Evolutionary conservation across 192 early-diverging fungal species (phyloP).

Genomic region (Backusella westeae): DNA sequence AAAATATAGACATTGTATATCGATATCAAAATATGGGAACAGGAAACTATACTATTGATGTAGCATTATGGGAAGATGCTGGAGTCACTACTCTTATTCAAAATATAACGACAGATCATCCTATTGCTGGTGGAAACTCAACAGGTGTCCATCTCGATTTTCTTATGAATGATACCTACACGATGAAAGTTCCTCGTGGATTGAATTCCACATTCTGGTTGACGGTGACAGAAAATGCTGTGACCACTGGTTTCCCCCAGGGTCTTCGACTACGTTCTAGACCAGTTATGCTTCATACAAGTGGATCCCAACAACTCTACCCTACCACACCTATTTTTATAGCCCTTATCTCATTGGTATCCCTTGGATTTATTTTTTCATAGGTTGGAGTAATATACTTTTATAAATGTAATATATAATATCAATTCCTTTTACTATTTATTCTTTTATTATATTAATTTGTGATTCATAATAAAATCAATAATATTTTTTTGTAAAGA

Average conservation of each 20-base stretch:
- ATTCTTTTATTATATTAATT: neutral
- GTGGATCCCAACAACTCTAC: neutral
- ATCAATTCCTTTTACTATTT: neutral
- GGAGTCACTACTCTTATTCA: neutral
- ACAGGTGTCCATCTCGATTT: constrained; percentile 13
- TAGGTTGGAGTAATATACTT: neutral
- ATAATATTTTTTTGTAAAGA: no score
- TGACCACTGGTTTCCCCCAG: neutral
- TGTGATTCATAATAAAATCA: no score
- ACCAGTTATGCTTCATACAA: constrained; percentile 17
- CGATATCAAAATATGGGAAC: constrained; percentile 36
- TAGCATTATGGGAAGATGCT: constrained; percentile 26
- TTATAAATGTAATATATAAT: neutral
- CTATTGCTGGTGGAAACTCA: constrained; percentile 17
- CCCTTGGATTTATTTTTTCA: neutral
- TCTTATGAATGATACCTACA: constrained; percentile 18
- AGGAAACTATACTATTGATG: constrained; percentile 28
- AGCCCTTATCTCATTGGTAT: neutral
- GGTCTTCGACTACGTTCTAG: constrained; percentile 3
- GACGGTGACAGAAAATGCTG: constrained; percentile 16
- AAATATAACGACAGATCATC: constrained; percentile 15
- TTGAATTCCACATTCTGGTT: constrained; percentile 26
- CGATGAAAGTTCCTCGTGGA: constrained; percentile 27
- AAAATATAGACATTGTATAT: constrained; percentile 22
- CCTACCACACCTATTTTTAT: neutral